These are phyloP conservation scores for Pulveroboletus sp. DNA, from an alignment of 768 basidiomycete species.

Conservation along the genomic window DNA sequence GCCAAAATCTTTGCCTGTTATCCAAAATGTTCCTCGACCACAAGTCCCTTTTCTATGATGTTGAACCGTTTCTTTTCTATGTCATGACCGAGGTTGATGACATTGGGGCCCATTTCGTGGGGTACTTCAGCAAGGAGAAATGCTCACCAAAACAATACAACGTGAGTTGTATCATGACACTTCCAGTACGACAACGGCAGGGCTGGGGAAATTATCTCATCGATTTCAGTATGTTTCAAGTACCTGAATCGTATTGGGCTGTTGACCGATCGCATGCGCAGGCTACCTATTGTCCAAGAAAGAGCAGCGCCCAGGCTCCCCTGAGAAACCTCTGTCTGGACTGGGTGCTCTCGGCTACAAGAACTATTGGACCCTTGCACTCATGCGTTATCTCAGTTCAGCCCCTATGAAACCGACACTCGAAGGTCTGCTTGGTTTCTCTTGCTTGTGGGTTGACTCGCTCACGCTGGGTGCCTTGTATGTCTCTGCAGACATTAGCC, in stretches of 20 bases:
- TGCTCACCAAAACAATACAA: conserved; percentile 94
- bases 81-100: conserved; percentile 93
- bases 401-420: conserved; percentile 60
- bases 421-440: conserved; percentile 56
- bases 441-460: conserved; percentile 10
- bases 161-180: conserved; percentile 98
- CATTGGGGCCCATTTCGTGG: conserved; percentile 87
- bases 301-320: conserved; percentile 84
- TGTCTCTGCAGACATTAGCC: conserved; percentile 64
- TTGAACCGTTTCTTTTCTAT: conserved; percentile 98
- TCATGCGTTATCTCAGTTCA: conserved; percentile 73
- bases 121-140: conserved; percentile 99
- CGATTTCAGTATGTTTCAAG: conserved; percentile 74
- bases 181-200: conserved; percentile 89
- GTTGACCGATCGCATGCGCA: conserved; percentile 29
- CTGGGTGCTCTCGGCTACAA: conserved; percentile 92
- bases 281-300: conserved; percentile 96
- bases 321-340: conserved; percentile 92
- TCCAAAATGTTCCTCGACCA: conserved; percentile 99
- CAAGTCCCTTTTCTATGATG: conserved; percentile 98
- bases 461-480: conserved; percentile 19
- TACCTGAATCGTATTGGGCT: conserved; percentile 5
- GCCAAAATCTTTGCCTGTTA: conserved; percentile 94
- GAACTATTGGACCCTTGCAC: conserved; percentile 87
- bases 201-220: conserved; percentile 98